These are phyloP conservation scores for Dipodascus albidus DNA, from an alignment of 805 yeast species.

Conservation along the genomic window DNA sequence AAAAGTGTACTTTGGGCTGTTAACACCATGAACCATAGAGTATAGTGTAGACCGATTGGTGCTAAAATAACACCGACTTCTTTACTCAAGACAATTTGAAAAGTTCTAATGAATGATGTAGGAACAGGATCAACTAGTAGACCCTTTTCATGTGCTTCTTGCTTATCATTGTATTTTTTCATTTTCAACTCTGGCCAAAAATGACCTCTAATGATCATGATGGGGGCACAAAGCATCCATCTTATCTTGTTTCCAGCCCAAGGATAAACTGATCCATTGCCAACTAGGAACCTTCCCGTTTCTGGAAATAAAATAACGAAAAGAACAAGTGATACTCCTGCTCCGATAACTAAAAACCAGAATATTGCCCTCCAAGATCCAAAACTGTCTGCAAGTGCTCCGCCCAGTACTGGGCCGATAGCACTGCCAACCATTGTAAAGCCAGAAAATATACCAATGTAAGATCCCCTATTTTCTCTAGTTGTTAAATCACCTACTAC, in stretches of 20 bases:
- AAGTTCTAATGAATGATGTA: slow-evolving; percentile 31
- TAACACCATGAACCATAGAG: slow-evolving; percentile 59
- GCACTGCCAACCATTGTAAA: slow-evolving; percentile 62
- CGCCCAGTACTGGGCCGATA: slow-evolving; percentile 64
- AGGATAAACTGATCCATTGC: slow-evolving; percentile 61
- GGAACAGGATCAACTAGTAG: slow-evolving; percentile 24
- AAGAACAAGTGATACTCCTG: slow-evolving; percentile 32
- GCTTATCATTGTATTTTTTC: not conserved
- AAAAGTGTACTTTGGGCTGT: slow-evolving; percentile 53
- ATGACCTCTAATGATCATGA: not conserved
- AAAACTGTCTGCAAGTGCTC: slow-evolving; percentile 33
- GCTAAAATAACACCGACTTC: slow-evolving; percentile 39
- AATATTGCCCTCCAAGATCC: slow-evolving; percentile 53
- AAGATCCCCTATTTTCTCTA: slow-evolving; percentile 55
- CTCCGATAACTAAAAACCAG: slow-evolving; percentile 60
- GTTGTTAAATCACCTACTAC: slow-evolving; percentile 65
- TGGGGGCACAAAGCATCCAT: not conserved
- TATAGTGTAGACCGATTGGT: slow-evolving; percentile 52
- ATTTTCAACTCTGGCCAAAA: slow-evolving; percentile 10
- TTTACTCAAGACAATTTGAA: slow-evolving; percentile 7
- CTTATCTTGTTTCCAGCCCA: slow-evolving; percentile 18
- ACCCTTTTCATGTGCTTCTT: slow-evolving; percentile 4
- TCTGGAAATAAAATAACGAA: slow-evolving; percentile 49
- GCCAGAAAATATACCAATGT: slow-evolving; percentile 56
- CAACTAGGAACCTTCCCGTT: slow-evolving; percentile 60